Conservation (phyloP, 208 protist species). For the Trichomonas gallinae region DNA sequence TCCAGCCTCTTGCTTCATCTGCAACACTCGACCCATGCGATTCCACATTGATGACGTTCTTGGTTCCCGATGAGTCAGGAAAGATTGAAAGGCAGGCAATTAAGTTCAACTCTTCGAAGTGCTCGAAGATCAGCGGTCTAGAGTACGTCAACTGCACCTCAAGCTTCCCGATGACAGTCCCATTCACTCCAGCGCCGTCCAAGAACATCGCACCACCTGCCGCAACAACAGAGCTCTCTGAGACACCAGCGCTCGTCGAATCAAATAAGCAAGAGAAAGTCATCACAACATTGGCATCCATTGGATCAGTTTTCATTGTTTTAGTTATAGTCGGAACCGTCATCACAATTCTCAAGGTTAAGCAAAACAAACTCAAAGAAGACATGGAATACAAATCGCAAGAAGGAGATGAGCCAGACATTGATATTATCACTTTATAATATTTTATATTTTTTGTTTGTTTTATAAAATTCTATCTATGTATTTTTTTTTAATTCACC, state of each 20-base stretch:
- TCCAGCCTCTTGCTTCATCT: background rate
- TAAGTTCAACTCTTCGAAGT: background rate
- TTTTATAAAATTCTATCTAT: too few species aligned
- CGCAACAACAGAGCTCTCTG: too few species aligned
- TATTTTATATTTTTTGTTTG: background rate
- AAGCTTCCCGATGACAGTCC: background rate
- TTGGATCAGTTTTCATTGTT: background rate
- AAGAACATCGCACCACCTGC: background rate
- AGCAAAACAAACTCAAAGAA: background rate
- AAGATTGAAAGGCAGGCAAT: background rate
- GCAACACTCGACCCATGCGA: background rate
- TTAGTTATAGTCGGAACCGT: background rate
- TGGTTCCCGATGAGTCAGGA: background rate
- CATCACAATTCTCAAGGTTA: background rate
- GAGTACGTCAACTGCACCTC: background rate
- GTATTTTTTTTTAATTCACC: too few species aligned
- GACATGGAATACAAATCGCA: background rate
- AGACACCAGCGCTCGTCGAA: background rate
- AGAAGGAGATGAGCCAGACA: background rate
- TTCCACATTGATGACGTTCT: background rate
- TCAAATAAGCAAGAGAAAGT: background rate
- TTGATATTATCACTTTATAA: background rate
- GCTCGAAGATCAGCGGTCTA: background rate
- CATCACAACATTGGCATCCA: background rate
- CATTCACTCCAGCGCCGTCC: background rate